A percentile compares a stretch with the other conserved stretches of the same genome.
Conservation (phyloP, 768 basidiomycete genomes). For the Russula sp. region DNA sequence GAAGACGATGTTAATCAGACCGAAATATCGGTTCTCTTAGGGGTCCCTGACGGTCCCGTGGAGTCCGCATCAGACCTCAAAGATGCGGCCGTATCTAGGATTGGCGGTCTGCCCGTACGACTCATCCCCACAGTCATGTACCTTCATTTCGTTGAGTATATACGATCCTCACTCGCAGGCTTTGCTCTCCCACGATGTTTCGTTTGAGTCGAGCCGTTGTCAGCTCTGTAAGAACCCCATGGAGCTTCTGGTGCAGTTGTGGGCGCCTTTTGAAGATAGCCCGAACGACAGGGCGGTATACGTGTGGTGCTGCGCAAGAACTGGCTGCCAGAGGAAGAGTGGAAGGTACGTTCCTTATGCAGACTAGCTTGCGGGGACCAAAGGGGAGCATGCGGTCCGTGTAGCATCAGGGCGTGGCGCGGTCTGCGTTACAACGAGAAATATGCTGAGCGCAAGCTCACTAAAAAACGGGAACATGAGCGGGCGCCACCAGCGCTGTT, state of each 20-base stretch:
- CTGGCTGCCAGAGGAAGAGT: slow-evolving; percentile 62
- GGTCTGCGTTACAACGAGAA: slow-evolving; percentile 61
- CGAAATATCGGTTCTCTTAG: slow-evolving; percentile 71
- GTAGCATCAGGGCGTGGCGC: slow-evolving; percentile 79
- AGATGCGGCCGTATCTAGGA: slow-evolving; percentile 82
- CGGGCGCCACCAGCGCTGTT: slow-evolving; percentile 31
- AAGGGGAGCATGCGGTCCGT: slow-evolving; percentile 8
- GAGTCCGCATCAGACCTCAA: slow-evolving; percentile 48
- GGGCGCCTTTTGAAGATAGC: slow-evolving; percentile 85
- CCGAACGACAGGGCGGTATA: slow-evolving; percentile 81
- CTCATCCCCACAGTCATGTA: slow-evolving; percentile 44
- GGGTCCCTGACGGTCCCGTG: slow-evolving; percentile 71
- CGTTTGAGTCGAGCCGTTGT: slow-evolving; percentile 60
- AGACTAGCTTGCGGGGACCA: neutral
- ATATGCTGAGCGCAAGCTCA: slow-evolving; percentile 61
- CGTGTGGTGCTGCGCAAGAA: slow-evolving; percentile 72
- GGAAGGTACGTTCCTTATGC: slow-evolving; percentile 54
- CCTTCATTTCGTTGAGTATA: slow-evolving; percentile 35
- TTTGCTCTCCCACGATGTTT: slow-evolving; percentile 57
- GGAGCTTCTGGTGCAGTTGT: slow-evolving; percentile 81
- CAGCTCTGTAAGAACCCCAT: slow-evolving; percentile 62
- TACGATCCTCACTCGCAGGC: slow-evolving; percentile 42
- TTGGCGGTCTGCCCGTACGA: slow-evolving; percentile 88
- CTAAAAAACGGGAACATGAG: slow-evolving; percentile 32
- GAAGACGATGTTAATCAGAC: slow-evolving; percentile 47